These are phyloP conservation scores for Jatropha multifida DNA, from an alignment of 441 rosid genomes.

Conservation along the genomic window DNA sequence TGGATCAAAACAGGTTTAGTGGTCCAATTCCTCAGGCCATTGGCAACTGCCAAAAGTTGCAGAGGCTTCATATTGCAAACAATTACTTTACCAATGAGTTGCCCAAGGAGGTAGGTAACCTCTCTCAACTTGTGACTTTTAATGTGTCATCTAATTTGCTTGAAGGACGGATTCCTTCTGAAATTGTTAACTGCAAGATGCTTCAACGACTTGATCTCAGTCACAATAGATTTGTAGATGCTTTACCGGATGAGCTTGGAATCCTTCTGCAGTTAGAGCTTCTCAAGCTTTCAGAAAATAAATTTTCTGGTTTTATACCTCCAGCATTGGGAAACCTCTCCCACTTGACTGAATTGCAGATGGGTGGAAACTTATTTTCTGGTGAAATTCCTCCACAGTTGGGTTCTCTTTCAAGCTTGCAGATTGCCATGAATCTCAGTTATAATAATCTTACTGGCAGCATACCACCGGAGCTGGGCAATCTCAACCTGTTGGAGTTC, in stretches of 20 bases:
- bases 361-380: slow-evolving; percentile 90
- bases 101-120: slow-evolving; percentile 78
- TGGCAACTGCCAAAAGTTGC: slow-evolving; percentile 71
- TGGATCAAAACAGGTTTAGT: slow-evolving; percentile 77
- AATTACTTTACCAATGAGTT: slow-evolving; percentile 62
- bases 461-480: slow-evolving; percentile 78
- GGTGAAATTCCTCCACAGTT: slow-evolving; percentile 71
- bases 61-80: slow-evolving; percentile 83
- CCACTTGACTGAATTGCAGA: slow-evolving; percentile 88
- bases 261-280: slow-evolving; percentile 78
- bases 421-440: slow-evolving; percentile 94
- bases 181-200: slow-evolving; percentile 74
- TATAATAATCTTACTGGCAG: slow-evolving; percentile 62
- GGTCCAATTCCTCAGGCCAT: slow-evolving; percentile 77
- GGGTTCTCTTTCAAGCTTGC: slow-evolving; percentile 85
- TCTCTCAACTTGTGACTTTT: slow-evolving; percentile 76
- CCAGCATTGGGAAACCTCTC: slow-evolving; percentile 73
- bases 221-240: slow-evolving; percentile 55
- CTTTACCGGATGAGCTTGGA: slow-evolving; percentile 79
- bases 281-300: slow-evolving; percentile 78
- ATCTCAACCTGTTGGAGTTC: slow-evolving; percentile 65
- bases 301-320: slow-evolving; percentile 74
- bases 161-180: slow-evolving; percentile 61
- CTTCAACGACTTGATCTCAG: slow-evolving; percentile 96
- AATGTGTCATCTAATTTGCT: slow-evolving; percentile 82